A percentile compares a stretch with the other conserved stretches of the same genome.
Conservation (phyloP, 2,329 filamentous ascomycete species). For the Cercospora zeina region DNA sequence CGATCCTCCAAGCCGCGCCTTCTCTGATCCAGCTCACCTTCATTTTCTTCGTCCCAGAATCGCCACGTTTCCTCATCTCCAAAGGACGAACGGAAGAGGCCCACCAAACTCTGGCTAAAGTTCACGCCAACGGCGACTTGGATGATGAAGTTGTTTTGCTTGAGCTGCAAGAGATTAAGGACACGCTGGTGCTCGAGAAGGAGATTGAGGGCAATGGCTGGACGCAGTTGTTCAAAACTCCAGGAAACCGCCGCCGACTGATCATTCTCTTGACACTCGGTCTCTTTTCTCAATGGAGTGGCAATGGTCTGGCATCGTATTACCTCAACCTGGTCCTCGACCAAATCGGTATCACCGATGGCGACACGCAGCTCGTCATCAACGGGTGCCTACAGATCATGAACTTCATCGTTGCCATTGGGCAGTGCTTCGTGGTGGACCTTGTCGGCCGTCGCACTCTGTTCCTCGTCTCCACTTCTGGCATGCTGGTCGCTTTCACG, state of each 20-base stretch:
- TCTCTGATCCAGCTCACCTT: slow-evolving; percentile 50
- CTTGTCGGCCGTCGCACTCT: slow-evolving; percentile 40
- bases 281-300: slow-evolving; percentile 60
- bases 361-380: slow-evolving; percentile 45
- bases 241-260: slow-evolving; percentile 57
- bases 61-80: slow-evolving; percentile 59
- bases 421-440: slow-evolving; percentile 42
- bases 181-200: slow-evolving; percentile 51
- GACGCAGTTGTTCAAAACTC: slow-evolving; percentile 51
- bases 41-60: slow-evolving; percentile 58
- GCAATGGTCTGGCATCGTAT: slow-evolving; percentile 54
- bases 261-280: slow-evolving; percentile 57
- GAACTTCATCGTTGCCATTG: slow-evolving; percentile 59
- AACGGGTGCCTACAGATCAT: slow-evolving; percentile 60
- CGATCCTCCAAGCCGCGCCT: slow-evolving; percentile 54
- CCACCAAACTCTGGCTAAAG: slow-evolving; percentile 53
- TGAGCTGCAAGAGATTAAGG: slow-evolving; percentile 54
- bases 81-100: slow-evolving; percentile 55
- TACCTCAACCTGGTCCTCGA: slow-evolving; percentile 42
- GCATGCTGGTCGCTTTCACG: slow-evolving; percentile 46
- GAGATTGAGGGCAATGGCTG: slow-evolving; percentile 51
- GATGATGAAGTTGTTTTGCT: slow-evolving; percentile 50
- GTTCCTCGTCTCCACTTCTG: slow-evolving; percentile 43
- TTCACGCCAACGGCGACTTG: slow-evolving; percentile 53
- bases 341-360: slow-evolving; percentile 41